Base-by-base conservation (phyloP, 345 rosid genomes). In the Hypericum perforatum region DNA sequence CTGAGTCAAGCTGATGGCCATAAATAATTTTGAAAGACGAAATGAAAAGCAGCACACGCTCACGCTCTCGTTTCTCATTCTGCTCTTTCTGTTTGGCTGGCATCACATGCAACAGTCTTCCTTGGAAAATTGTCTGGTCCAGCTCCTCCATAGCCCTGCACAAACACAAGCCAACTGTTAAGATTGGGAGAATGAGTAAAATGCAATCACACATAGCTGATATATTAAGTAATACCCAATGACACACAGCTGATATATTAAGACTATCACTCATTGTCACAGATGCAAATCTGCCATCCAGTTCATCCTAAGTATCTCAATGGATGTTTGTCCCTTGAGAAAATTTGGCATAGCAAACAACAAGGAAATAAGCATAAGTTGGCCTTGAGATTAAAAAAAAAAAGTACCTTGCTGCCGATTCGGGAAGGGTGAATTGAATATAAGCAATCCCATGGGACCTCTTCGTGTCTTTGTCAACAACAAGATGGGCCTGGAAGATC, bases 401-500 rank as follows among this genome's bases (percentile, higher is more conserved):
- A 63, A n/a, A n/a, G n/a, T 79, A 91, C 98, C 94, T 91, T 56
- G 76, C 71, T 5, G 98, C 89, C 67, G 72, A 80, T 58, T 87
- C 90, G 7, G 82, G 78, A 67, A 67, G 63, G 3, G 73, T 50
- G 56, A 74, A 91, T 60, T 65, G 83, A 67, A 91, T 45, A 38
- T 79, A 91, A 54, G 98, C 96, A 57, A 87, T 54, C 68, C 98
- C 98, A 63, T 76, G 87, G 54, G 98, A 85, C 53, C 84, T 75
- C 70, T 84, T 91, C 37, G 95, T 91, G 71, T 79, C 89, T 71
- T 78, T 88, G 67, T 91, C 88, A 54, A 88, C 74, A 61, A 91
- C 94, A 67, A 91, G 60, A 67, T 88, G 96, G 62, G 85, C 96
- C 66, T 81, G 73, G 6, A 77, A 71, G 60, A 85, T n/a, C n/a